Evolutionary conservation across 2,329 filamentous ascomycete genomes (phyloP).

Genomic region (Penicillium fuscoglaucum): DNA sequence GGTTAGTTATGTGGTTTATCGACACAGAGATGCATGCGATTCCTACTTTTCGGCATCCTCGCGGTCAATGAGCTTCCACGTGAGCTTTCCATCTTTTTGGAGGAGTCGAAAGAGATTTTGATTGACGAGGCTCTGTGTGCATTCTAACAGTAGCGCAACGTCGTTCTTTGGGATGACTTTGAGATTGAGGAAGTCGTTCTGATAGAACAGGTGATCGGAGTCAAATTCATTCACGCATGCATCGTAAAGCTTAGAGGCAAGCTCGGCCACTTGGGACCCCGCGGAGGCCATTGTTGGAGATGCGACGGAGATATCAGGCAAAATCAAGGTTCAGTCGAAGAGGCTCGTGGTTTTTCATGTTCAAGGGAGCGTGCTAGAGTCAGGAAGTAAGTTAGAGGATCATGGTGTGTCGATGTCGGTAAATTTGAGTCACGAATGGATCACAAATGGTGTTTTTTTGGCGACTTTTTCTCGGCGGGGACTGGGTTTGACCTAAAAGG

Average conservation of each 20-base stretch:
- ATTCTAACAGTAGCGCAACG: slow-evolving; percentile 44
- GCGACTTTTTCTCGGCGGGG: slow-evolving; percentile 32
- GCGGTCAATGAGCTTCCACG: slow-evolving; percentile 51
- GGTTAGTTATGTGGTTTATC: slow-evolving; percentile 9
- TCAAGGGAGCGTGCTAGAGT: slow-evolving; percentile 27
- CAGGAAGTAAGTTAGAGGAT: slow-evolving; percentile 17
- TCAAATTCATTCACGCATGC: slow-evolving; percentile 44
- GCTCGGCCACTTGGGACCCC: slow-evolving; percentile 37
- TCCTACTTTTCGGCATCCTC: slow-evolving; percentile 52
- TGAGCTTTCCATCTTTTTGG: slow-evolving; percentile 45
- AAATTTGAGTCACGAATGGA: slow-evolving; percentile 19
- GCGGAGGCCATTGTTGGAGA: slow-evolving; percentile 37
- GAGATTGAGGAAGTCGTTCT: slow-evolving; percentile 47
- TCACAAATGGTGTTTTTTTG: slow-evolving; percentile 30
- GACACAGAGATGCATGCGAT: not conserved
- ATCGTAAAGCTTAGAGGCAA: slow-evolving; percentile 49
- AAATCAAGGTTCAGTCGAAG: slow-evolving; percentile 33
- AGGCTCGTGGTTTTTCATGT: slow-evolving; percentile 34
- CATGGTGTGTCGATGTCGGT: slow-evolving; percentile 16
- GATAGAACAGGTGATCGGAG: slow-evolving; percentile 47
- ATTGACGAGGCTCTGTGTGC: slow-evolving; percentile 47
- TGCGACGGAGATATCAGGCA: slow-evolving; percentile 22
- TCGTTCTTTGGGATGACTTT: slow-evolving; percentile 47
- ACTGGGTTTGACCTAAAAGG: slow-evolving; percentile 12
- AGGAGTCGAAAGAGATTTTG: slow-evolving; percentile 50